phyloP scores from a whole-genome alignment of 495 filamentous ascomycete genomes.

The Hypoxylon rickii region DNA sequence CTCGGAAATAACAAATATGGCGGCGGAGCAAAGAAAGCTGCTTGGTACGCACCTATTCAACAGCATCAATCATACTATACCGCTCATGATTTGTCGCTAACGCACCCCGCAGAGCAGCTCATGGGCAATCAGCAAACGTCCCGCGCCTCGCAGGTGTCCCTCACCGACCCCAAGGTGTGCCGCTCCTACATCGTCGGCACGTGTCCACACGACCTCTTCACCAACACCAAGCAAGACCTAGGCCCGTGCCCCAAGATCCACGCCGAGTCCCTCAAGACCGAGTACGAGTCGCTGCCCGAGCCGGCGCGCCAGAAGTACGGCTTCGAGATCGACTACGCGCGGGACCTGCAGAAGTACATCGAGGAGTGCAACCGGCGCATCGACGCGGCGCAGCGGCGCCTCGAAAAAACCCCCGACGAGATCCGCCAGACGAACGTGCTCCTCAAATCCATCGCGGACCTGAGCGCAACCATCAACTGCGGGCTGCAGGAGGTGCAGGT shows the following conservation, averaged over 20 bases:
- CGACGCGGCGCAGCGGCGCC: constrained; percentile 80
- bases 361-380: constrained; percentile 96
- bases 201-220: constrained; percentile 99
- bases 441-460: constrained; percentile 85
- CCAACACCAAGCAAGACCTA: constrained; percentile 98
- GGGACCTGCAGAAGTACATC: constrained; percentile 93
- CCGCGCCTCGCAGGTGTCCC: constrained; percentile 75
- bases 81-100: constrained; percentile 16
- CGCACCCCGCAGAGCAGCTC: constrained; percentile 67
- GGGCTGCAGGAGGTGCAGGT: constrained; percentile 85
- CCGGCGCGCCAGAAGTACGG: constrained; percentile 77
- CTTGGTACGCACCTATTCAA: constrained; percentile 84
- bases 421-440: constrained; percentile 94
- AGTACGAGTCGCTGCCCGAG: constrained; percentile 74
- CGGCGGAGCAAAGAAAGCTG: constrained; percentile 93
- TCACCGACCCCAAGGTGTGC: constrained; percentile 94
- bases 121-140: constrained; percentile 74
- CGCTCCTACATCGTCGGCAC: constrained; percentile 92
- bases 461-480: constrained; percentile 76
- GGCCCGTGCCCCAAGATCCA: constrained; percentile 91
- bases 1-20: constrained; percentile 60
- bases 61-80: constrained; percentile 6
- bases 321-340: constrained; percentile 95
- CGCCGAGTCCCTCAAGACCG: constrained; percentile 81
- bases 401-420: constrained; percentile 98